Percentiles rank a stretch among this genome's conserved stretches.
phyloP scores from a whole-genome alignment of 768 basidiomycete species.

The Lactifluus hygrophoroides region DNA sequence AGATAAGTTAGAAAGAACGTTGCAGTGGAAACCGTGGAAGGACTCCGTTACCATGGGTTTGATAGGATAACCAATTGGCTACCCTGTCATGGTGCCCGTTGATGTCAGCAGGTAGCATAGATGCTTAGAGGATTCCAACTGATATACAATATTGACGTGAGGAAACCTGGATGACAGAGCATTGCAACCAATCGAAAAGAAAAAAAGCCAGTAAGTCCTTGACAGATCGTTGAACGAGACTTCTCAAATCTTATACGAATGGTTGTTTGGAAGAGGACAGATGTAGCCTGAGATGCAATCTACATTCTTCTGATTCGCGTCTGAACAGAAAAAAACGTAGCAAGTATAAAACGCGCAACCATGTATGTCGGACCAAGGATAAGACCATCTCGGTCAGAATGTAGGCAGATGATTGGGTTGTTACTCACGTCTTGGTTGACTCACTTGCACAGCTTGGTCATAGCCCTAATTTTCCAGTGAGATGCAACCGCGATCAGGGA shows the following conservation, averaged over 20 bases:
- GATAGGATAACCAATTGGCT: background rate
- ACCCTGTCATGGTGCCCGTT: background rate
- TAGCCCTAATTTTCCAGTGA: too few relatives aligned
- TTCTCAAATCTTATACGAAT: background rate
- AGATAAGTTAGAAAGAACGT: background rate
- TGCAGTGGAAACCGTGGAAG: slow-evolving; percentile 4
- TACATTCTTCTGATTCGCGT: too few relatives aligned
- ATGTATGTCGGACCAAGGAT: too few relatives aligned
- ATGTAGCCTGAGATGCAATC: too few relatives aligned
- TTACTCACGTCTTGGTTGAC: too few relatives aligned
- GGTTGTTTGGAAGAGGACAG: background rate
- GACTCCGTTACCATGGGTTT: background rate
- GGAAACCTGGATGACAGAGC: background rate
- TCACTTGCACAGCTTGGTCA: too few relatives aligned
- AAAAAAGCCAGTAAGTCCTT: background rate
- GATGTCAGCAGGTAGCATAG: too few relatives aligned
- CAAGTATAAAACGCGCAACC: too few relatives aligned
- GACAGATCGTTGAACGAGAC: background rate
- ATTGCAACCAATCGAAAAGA: background rate
- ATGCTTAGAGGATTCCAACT: background rate
- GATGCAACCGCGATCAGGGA: too few relatives aligned
- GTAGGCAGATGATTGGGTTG: too few relatives aligned
- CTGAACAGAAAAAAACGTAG: too few relatives aligned
- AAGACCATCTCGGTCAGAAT: too few relatives aligned
- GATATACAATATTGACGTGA: background rate